Conservation (phyloP, 1,284 basidiomycete genomes). For the Moesziomyces globuligerus region DNA sequence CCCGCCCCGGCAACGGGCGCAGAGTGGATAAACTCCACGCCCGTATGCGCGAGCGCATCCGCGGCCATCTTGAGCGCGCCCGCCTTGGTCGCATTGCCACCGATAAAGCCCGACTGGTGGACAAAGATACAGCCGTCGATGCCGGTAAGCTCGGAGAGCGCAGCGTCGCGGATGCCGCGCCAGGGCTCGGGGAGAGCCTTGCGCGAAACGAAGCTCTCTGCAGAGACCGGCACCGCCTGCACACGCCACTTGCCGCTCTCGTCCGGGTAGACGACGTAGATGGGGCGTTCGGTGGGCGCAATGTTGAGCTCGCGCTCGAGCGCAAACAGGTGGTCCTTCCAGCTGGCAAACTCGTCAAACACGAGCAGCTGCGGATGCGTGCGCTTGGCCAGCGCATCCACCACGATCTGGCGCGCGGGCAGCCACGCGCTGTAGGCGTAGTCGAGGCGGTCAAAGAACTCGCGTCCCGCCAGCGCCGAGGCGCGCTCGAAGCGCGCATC, state of each 20-base stretch:
- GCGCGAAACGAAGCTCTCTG: slow-evolving; percentile 87
- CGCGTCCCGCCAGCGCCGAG: slow-evolving; percentile 82
- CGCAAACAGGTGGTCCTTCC: slow-evolving; percentile 95
- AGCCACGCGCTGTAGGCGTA: slow-evolving; percentile 91
- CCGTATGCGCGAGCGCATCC: slow-evolving; percentile 70
- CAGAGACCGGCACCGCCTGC: slow-evolving; percentile 85
- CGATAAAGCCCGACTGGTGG: slow-evolving; percentile 95
- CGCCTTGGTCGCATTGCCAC: slow-evolving; percentile 87
- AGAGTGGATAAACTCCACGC: slow-evolving; percentile 27
- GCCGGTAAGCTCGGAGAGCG: slow-evolving; percentile 78
- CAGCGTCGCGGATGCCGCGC: slow-evolving; percentile 89
- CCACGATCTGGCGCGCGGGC: slow-evolving; percentile 86
- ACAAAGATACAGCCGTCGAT: slow-evolving; percentile 86
- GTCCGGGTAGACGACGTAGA: slow-evolving; percentile 87
- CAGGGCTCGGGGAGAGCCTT: slow-evolving; percentile 91
- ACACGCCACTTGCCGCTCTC: slow-evolving; percentile 87
- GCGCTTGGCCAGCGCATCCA: slow-evolving; percentile 74
- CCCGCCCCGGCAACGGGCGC: slow-evolving; percentile 11
- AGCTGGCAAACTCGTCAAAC: slow-evolving; percentile 82
- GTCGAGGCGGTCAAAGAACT: slow-evolving; percentile 83
- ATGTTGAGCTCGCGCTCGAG: slow-evolving; percentile 73
- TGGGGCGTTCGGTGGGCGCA: slow-evolving; percentile 69
- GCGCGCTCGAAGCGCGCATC: slow-evolving; percentile 76
- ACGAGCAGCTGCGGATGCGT: slow-evolving; percentile 77
- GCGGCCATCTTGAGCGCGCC: slow-evolving; percentile 85